phyloP scores from a whole-genome alignment of 345 rosid species.

The Eutrema heterophyllum region DNA sequence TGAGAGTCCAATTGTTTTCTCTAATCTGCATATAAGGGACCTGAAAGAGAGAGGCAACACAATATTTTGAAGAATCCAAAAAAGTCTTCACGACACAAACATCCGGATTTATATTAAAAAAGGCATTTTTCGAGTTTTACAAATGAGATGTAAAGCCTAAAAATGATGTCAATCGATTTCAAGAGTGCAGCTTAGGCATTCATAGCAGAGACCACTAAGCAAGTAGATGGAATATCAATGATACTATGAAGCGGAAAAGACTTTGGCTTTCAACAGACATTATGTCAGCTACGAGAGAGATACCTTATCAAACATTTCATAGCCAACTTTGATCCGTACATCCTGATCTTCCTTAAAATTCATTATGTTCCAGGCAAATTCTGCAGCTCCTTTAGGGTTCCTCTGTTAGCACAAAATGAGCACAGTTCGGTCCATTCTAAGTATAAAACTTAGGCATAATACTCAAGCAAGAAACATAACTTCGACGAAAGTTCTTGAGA shows the following conservation, averaged over 20 bases:
- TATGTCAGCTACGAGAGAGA: neutral
- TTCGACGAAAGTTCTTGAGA: neutral
- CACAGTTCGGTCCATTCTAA: neutral
- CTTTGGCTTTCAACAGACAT: neutral
- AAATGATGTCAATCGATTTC: neutral
- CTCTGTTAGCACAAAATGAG: constrained; percentile 42
- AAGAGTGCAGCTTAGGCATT: neutral
- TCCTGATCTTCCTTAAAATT: constrained; percentile 80
- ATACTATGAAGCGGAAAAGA: neutral
- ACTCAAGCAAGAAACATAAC: neutral
- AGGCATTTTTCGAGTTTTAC: neutral
- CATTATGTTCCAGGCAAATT: constrained; percentile 64
- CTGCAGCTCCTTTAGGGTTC: constrained; percentile 76
- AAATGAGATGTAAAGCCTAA: neutral
- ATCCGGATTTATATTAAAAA: neutral
- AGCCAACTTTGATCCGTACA: constrained; percentile 75
- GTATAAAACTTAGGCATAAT: neutral
- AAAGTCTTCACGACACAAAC: neutral
- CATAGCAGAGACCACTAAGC: neutral
- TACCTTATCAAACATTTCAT: constrained; percentile 76
- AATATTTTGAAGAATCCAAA: neutral
- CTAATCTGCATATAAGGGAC: constrained; percentile 79
- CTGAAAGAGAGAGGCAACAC: constrained; percentile 37
- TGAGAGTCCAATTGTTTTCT: constrained; percentile 90
- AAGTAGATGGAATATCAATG: neutral